Percentiles rank a stretch among this genome's conserved stretches.
Conservation (phyloP, 257 asterid species). For the Rehmannia glutinosa region DNA sequence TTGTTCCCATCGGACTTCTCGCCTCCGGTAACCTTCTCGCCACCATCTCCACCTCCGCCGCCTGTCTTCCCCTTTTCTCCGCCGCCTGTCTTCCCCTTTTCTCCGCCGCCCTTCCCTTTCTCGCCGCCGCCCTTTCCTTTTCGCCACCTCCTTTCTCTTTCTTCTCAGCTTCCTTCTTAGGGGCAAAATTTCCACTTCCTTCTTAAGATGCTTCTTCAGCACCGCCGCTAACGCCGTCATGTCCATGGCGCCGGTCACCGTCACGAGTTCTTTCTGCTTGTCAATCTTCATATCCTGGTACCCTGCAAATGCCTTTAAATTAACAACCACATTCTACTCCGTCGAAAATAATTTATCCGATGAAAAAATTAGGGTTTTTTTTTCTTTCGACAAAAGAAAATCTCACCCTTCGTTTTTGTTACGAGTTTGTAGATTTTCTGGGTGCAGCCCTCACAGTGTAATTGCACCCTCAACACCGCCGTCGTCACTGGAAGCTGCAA, state of each 20-base stretch:
- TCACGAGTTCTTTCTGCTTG: conserved; percentile 55
- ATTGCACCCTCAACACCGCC: conserved; percentile 50
- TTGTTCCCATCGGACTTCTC: conserved; percentile 23
- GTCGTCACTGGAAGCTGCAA: conserved; percentile 57
- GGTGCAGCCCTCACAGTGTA: conserved; percentile 87
- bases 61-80: background rate
- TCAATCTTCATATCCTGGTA: conserved; percentile 58
- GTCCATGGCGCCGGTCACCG: conserved; percentile 80
- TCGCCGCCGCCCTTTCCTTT: too few relatives aligned
- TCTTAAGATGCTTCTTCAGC: conserved; percentile 60
- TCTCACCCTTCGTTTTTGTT: conserved; percentile 56
- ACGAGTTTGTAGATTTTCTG: conserved; percentile 53
- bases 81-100: background rate
- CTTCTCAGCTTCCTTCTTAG: conserved; percentile 58
- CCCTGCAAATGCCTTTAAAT: too few relatives aligned
- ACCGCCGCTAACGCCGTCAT: conserved; percentile 57
- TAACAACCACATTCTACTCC: too few relatives aligned
- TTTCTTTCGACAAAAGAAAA: background rate
- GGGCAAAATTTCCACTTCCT: conserved; percentile 57
- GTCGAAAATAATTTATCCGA: too few relatives aligned
- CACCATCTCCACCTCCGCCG: conserved; percentile 9
- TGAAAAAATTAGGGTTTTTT: too few relatives aligned
- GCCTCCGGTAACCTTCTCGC: background rate
- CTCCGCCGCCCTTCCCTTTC: conserved; percentile 17
- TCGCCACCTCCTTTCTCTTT: conserved; percentile 47